Conservation (phyloP, 2,329 filamentous ascomycete species). For the Sarocladium kiliense region DNA sequence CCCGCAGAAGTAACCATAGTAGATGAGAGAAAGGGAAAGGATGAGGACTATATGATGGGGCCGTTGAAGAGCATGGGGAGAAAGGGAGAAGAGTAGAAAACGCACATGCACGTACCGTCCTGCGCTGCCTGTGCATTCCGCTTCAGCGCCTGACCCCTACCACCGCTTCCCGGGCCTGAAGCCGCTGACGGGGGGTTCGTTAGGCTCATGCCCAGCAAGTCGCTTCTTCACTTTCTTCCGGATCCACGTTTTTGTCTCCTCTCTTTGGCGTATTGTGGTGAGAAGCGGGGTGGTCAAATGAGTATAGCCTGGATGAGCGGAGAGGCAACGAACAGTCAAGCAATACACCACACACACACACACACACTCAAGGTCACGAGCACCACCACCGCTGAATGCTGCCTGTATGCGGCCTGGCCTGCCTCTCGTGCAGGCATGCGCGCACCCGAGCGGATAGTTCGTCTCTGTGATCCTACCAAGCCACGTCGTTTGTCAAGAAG, state of each 20-base stretch:
- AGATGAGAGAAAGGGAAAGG: background rate
- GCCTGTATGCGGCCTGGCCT: background rate
- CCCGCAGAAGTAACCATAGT: background rate
- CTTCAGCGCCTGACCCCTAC: constrained; percentile 41
- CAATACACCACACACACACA: no score
- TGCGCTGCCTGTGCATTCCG: constrained; percentile 56
- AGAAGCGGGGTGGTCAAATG: background rate
- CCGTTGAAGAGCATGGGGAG: no score
- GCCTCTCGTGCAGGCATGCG: background rate
- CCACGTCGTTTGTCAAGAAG: background rate
- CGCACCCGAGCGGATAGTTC: background rate
- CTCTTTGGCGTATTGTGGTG: no score
- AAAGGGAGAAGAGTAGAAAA: constrained; percentile 14
- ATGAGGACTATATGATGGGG: no score
- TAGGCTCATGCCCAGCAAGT: constrained; percentile 38
- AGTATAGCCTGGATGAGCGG: background rate
- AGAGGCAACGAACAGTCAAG: background rate
- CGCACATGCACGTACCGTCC: constrained; percentile 43
- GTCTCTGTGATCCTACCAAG: background rate
- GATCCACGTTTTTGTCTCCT: background rate
- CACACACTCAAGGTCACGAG: no score
- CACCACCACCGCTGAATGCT: background rate
- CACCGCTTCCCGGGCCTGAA: constrained; percentile 36
- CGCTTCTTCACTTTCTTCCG: background rate
- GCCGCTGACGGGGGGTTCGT: constrained; percentile 48